Base-by-base conservation (phyloP, 495 filamentous ascomycete species). In the Penicillium maclennaniae region DNA sequence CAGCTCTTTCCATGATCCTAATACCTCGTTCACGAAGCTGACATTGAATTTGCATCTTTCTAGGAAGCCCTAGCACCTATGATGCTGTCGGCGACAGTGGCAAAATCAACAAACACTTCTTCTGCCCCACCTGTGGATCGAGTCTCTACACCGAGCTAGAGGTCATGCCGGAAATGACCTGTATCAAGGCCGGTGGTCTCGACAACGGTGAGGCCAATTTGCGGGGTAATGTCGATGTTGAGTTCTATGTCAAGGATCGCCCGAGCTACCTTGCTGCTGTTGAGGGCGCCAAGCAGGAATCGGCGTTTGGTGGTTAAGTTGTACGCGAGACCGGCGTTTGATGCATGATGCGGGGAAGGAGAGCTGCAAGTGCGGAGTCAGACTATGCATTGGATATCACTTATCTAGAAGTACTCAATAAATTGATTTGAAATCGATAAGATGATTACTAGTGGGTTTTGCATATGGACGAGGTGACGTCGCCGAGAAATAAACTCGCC, bases 91-190 rank as follows among this genome's bases (percentile, higher is more conserved):
- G 73, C 3, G 61, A 53, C 28, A 67, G 62, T 6, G 76, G 76
- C 14, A 78, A 78, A 43, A 68, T 74, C 54, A 79, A 78, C 56
- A 74, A 75, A 55, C 74, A 78, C 51, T 78, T 68, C 51, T 78
- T 79, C 63, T 79, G 76, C 55, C 41, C 55, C 16, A 72, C 44
- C 49, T 71, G 76, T 55, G 76, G 76, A 10, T 74, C 68, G 3
- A 62, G 63, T 15, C 60, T 78, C 5, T 78, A 75, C 45, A 78
- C 73, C 25, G 67, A 72, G 53, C 58, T 78, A 14, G 76, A 78
- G 47, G 26, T 78, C 41, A 76, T 78, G 73, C 68, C 76, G 8
- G 72, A 75, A n/a, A 63, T 63, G 49, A 70, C 67, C 12, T 65
- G 65, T 31, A 41, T 79, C 36, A 77, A 79, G 60, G 68, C 68